Base-by-base conservation (phyloP, 1,284 basidiomycete genomes). In the Malassezia psittaci region DNA sequence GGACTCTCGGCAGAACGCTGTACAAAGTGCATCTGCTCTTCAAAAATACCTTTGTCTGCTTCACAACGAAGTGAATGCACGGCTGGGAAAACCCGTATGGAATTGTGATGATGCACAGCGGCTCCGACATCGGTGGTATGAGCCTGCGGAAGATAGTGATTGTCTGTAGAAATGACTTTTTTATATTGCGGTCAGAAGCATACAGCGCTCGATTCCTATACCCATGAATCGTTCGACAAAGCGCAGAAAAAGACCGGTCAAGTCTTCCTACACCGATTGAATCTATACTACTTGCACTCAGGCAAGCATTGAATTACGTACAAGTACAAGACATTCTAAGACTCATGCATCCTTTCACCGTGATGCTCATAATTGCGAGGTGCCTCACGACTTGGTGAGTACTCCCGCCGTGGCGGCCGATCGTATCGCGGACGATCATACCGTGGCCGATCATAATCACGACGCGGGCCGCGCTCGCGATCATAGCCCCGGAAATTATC, bases 391-490 rank as follows among this genome's bases (percentile, higher is more conserved):
- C 16, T 42, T 12, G 43, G 43, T 34, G 45, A 34, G 16, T 16
- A 16, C 4, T 21, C 32, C 35, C 46, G 34, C 15, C n/a, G 21
- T 13, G 34, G 15, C 6, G 33, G 21, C 24, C 24, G 48, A 8
- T 39, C 38, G 19, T 39, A 39, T 79, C 77, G 67, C 50, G 57
- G 47, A 37, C 53, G 53, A 19, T 54, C 53, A 43, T 54, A 54
- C 24, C 24, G 24, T 11, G 19, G 19, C 3, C 47, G 53, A 39
- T 39, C 38, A 39, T 39, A 39, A 8, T 39, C 38, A 39, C 38
- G 38, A 34, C 48, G 47, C 15, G 34, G 64, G 39, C 68, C 74
- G 38, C 78, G 76, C 56, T 82, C 79, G 52, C 81, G 61, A 34
- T 72, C 64, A 29, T 77, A 76, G 41, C 48, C 37, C 18, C 83